phyloP scores from a whole-genome alignment of 1,284 basidiomycete genomes.

The Rhodotorula mucilaginosa region DNA sequence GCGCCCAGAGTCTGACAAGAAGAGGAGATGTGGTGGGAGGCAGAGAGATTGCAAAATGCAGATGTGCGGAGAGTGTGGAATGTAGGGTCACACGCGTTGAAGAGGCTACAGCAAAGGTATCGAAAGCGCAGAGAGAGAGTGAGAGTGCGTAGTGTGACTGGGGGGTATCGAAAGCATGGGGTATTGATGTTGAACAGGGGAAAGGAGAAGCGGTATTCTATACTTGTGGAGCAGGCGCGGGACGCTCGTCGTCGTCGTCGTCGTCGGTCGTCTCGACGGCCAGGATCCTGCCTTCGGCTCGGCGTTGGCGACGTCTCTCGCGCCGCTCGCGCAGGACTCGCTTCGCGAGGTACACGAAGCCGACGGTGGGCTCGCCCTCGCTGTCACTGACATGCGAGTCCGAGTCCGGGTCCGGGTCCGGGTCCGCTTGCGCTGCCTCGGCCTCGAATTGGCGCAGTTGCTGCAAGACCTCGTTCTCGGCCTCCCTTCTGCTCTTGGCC shows the following conservation, averaged over 20 bases:
- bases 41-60: too few species aligned
- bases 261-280: constrained; percentile 3
- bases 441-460: not conserved
- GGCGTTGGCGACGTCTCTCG: not conserved
- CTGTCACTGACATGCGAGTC: not conserved
- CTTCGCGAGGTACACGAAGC: not conserved
- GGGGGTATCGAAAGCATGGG: not conserved
- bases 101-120: not conserved
- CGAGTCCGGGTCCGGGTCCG: constrained; percentile 1
- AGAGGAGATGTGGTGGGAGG: too few species aligned
- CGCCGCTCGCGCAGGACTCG: not conserved
- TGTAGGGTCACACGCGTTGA: too few species aligned
- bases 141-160: not conserved
- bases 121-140: not conserved
- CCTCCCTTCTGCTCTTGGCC: not conserved
- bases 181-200: not conserved
- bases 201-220: not conserved
- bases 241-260: not conserved
- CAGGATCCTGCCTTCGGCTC: not conserved
- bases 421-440: too few species aligned
- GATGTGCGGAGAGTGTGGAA: too few species aligned
- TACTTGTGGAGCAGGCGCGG: not conserved
- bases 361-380: constrained; percentile 2
- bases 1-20: too few species aligned
- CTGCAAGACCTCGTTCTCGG: not conserved